Conservation (phyloP, 73 alveolate species). For the Paramecium caudatum region DNA sequence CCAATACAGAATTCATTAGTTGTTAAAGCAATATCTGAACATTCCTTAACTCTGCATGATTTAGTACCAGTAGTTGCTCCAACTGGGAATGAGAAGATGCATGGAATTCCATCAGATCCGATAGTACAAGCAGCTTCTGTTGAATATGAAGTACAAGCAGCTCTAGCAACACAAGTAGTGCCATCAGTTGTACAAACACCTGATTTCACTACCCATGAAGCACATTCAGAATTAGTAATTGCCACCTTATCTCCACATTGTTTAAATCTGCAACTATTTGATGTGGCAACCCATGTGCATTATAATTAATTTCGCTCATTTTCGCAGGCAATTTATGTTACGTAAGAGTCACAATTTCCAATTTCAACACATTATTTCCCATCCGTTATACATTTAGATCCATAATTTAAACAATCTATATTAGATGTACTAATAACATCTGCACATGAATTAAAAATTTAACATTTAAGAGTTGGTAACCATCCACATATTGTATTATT, state of each 20-base stretch:
- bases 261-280: slow-evolving; percentile 69
- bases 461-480: slow-evolving; percentile 31
- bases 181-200: slow-evolving; percentile 56
- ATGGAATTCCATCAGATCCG: slow-evolving; percentile 63
- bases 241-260: slow-evolving; percentile 50
- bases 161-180: slow-evolving; percentile 21
- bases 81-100: slow-evolving; percentile 28
- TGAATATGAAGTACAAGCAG: slow-evolving; percentile 1
- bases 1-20: slow-evolving; percentile 10
- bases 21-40: not conserved
- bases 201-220: not conserved
- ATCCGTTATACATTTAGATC: slow-evolving; percentile 33
- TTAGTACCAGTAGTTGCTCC: slow-evolving; percentile 32
- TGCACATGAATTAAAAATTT: not conserved
- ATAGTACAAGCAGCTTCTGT: slow-evolving; percentile 32
- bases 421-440: not conserved
- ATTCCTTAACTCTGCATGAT: slow-evolving; percentile 49
- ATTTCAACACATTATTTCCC: not conserved
- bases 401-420: not conserved
- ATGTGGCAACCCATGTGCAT: slow-evolving; percentile 20
- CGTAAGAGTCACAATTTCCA: slow-evolving; percentile 27
- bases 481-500: slow-evolving; percentile 44
- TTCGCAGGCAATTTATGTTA: slow-evolving; percentile 7
- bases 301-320: slow-evolving; percentile 3
- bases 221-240: slow-evolving; percentile 29